Evolutionary conservation across 2,329 filamentous ascomycete genomes (phyloP).

Genomic region (Fusarium sp.): DNA sequence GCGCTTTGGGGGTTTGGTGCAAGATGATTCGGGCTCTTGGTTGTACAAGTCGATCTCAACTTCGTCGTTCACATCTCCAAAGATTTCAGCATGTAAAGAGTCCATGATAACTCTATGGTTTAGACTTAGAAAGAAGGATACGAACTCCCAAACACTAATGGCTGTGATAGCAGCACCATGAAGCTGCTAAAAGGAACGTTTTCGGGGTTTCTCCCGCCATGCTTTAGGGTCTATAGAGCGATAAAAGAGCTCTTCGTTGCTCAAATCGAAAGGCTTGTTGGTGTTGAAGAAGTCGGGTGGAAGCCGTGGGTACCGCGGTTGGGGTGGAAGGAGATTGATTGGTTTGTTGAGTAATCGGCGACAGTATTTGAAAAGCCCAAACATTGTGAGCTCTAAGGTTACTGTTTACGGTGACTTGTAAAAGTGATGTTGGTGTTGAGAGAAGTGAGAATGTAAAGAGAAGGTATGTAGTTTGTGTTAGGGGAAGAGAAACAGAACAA

Average conservation of each 20-base stretch:
- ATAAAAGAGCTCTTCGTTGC: not conserved
- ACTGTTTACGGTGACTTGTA: not conserved
- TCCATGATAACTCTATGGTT: not conserved
- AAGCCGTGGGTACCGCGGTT: not conserved
- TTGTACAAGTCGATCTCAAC: not conserved
- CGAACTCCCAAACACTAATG: not conserved
- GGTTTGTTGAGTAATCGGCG: not conserved
- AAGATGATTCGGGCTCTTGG: not conserved
- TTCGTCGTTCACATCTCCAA: not conserved
- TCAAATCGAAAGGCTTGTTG: not conserved
- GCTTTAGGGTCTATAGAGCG: not conserved
- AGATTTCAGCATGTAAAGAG: not conserved
- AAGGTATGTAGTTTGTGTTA: not conserved
- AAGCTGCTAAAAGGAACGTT: not conserved
- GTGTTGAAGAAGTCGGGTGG: not conserved
- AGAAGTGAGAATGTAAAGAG: not conserved
- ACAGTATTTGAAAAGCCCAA: not conserved
- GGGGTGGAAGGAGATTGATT: not conserved
- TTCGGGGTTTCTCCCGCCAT: not conserved
- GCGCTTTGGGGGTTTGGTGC: not conserved
- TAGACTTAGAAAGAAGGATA: not conserved
- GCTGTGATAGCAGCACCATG: not conserved
- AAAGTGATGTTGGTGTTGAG: not conserved
- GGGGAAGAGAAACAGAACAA: not conserved
- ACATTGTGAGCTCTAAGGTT: not conserved